Evolutionary conservation across 2,329 filamentous ascomycete species (phyloP).

Genomic region (Epichloe gansuensis): DNA sequence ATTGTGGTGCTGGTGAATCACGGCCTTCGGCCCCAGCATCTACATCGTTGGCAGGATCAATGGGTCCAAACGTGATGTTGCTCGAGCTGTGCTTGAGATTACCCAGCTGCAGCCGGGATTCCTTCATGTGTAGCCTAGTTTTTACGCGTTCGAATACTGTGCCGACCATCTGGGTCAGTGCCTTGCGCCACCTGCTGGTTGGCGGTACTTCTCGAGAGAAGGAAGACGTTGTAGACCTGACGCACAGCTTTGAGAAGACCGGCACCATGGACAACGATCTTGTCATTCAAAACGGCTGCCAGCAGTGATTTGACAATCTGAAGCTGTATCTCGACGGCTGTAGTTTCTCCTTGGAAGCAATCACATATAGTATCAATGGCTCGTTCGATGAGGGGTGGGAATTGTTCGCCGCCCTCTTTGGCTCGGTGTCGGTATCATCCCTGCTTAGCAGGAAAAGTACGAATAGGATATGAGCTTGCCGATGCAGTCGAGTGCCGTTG

Average conservation of each 20-base stretch:
- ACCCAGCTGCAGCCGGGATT: constrained; percentile 52
- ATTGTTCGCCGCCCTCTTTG: constrained; percentile 27
- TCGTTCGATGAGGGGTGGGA: constrained; percentile 77
- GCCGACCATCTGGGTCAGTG: constrained; percentile 97
- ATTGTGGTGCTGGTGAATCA: constrained; percentile 21
- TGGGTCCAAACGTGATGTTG: constrained; percentile 38
- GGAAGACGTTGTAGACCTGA: constrained; percentile 97
- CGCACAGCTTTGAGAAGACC: constrained; percentile 92
- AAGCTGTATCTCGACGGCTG: constrained; percentile 80
- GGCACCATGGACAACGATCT: constrained; percentile 95
- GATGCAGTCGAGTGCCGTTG: constrained; percentile 89
- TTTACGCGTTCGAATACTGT: constrained; percentile 96
- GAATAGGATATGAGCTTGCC: constrained; percentile 98
- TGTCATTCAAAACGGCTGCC: constrained; percentile 93
- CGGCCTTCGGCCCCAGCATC: constrained; percentile 26
- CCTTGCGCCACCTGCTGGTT: constrained; percentile 98
- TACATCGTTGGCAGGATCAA: constrained; percentile 25
- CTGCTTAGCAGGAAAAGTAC: constrained; percentile 73
- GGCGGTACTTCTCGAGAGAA: constrained; percentile 82
- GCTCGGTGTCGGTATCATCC: constrained; percentile 21
- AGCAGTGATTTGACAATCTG: constrained; percentile 97
- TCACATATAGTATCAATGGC: constrained; percentile 99
- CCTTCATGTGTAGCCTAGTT: constrained; percentile 73
- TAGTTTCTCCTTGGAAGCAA: constrained; percentile 95
- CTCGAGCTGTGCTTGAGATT: constrained; percentile 41